phyloP scores from a whole-genome alignment of 2,329 filamentous ascomycete species.

The Calonectria ilicicola region DNA sequence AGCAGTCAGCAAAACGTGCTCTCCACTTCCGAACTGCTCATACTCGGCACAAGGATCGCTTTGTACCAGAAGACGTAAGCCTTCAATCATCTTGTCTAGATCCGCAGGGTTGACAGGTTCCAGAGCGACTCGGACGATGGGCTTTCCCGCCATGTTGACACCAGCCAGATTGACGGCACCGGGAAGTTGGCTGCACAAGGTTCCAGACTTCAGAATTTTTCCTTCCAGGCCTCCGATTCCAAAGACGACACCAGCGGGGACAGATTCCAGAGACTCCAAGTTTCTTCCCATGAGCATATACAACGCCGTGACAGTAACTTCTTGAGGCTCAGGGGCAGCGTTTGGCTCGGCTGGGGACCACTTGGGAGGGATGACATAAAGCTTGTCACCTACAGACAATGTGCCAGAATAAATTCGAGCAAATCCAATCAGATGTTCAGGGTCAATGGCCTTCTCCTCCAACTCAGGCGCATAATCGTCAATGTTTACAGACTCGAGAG shows the following conservation, averaged over 20 bases:
- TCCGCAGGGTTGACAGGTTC: constrained; percentile 92
- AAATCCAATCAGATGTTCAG: constrained; percentile 93
- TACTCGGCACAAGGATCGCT: constrained; percentile 97
- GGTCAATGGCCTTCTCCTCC: constrained; percentile 73
- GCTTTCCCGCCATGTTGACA: constrained; percentile 81
- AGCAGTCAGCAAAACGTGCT: constrained; percentile 94
- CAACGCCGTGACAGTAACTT: constrained; percentile 86
- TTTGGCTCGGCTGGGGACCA: constrained; percentile 86
- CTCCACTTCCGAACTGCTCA: constrained; percentile 90
- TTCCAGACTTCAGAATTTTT: constrained; percentile 95
- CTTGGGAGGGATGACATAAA: constrained; percentile 94
- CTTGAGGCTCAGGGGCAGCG: constrained; percentile 78
- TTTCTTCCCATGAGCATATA: constrained; percentile 97
- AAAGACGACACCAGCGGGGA: constrained; percentile 95
- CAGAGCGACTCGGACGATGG: constrained; percentile 95
- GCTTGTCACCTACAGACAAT: constrained; percentile 86
- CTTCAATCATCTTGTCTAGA: constrained; percentile 93
- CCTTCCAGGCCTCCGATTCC: constrained; percentile 94
- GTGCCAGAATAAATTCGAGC: constrained; percentile 94
- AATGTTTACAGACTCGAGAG: constrained; percentile 71
- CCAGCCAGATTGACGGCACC: constrained; percentile 93
- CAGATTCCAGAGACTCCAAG: constrained; percentile 83
- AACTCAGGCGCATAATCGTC: constrained; percentile 62
- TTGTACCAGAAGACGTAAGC: constrained; percentile 87
- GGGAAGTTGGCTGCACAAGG: constrained; percentile 86